Evolutionary conservation across 2,329 filamentous ascomycete species (phyloP), one percentile per base, ranked within the genome.

Genomic region (Stachybotrys elegans): DNA sequence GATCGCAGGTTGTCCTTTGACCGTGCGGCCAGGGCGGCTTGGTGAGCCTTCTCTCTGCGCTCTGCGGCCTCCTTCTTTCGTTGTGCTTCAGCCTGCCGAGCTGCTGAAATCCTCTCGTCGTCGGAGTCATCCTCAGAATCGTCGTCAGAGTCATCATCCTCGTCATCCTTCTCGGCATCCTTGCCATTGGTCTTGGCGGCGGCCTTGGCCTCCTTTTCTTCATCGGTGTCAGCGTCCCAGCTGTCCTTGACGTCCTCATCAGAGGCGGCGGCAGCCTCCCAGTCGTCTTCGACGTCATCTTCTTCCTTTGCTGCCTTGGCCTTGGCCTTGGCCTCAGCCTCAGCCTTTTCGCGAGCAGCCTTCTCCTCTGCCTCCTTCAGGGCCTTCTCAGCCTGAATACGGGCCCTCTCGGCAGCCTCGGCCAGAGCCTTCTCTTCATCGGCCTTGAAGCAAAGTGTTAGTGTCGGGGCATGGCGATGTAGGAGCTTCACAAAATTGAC

Each of bases 1-100:
- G 93, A 97, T 46, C 93, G 89, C 45, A 98, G 80, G 68, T 98
- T 85, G 64, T 98, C 91, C 68, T 88, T 90, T 19, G 92, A 97
- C 49, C 90, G 81, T 40, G 92, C 91, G 36, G 89, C 91, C 61
- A 96, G 68, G 16, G 93, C 93, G 50, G 90, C 92, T 67, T 96
- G 88, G 63, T 95, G 88, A 46, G 90, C 86, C 69, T 88, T 88
- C 69, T 90, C 87, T 59, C 92, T 82, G 60, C 92, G 82, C 57
- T 93, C 89, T 14, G 89, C 88, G 36, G 90, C 90, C 60, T 95
- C 91, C 54, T 83, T 86, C 72, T 96, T 96, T 57, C 85, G 81
- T 60, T 86, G 81, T 20, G 82, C 83, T 57, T 86, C 82, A 14
- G 86, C 87, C 49, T 77, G 77, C 59, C 86, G 75, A 32, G 82